phyloP scores from a whole-genome alignment of 805 yeast species.

The Lipomyces chichibuensis region DNA sequence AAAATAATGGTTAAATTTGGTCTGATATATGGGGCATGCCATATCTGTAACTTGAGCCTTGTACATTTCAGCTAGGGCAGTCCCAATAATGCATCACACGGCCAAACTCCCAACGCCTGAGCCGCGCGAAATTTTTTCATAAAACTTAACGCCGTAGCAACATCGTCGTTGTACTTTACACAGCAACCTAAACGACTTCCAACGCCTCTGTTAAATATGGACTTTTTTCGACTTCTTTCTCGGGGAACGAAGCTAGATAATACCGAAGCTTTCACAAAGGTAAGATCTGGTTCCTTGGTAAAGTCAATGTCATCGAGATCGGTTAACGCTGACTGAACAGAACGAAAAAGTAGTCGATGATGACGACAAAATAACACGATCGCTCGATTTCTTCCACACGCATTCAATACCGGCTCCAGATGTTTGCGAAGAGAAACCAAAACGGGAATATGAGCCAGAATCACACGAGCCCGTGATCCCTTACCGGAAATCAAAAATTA shows the following conservation, averaged over 20 bases:
- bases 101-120: background rate
- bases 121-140: background rate
- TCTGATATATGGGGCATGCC: too few species aligned
- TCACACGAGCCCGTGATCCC: constrained; percentile 57
- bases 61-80: too few species aligned
- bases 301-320: too few species aligned
- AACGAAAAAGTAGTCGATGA: constrained; percentile 51
- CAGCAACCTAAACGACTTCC: background rate
- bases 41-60: too few species aligned
- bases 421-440: background rate
- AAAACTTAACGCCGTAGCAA: background rate
- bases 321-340: constrained; percentile 41
- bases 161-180: background rate
- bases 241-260: constrained; percentile 83
- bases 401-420: constrained; percentile 49
- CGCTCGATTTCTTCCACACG: constrained; percentile 71
- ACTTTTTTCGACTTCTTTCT: constrained; percentile 79
- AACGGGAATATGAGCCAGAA: constrained; percentile 53
- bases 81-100: background rate
- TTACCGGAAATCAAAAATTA: constrained; percentile 67
- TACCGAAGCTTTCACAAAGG: constrained; percentile 13
- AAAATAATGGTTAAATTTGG: too few species aligned
- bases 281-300: background rate
- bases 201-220: constrained; percentile 58
- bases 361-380: constrained; percentile 55